Base-by-base conservation (phyloP, 2,329 filamentous ascomycete genomes). In the Trichoderma sp. region DNA sequence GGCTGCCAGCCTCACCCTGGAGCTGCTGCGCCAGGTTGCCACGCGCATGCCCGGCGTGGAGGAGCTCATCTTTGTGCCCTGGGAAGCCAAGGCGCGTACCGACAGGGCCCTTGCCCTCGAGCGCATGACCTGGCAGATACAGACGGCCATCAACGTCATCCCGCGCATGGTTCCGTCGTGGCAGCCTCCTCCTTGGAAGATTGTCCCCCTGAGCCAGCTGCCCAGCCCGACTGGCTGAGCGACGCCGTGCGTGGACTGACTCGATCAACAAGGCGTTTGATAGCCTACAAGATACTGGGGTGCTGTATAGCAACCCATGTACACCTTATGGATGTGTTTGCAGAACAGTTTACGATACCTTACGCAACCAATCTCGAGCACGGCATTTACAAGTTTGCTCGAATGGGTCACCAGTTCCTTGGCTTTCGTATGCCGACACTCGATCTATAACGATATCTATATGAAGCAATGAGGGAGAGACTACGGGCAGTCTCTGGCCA, bases 41-140 rank as follows among this genome's bases (percentile, higher is more conserved):
- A 62, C 67, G 5, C 76, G 77, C 19, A 76, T 83, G 72, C 77
- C 77, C 1, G 70, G 68, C 0, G 71, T 83, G 6, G 71, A 78
- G 63, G 78, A 79, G 67, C 73, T 83, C 50, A 73, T 80, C 47
- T 79, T 83, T 63, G 77, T 83, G 47, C 79, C 79, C 24, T 73
- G 75, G 21, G 75, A 77, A 39, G 74, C 77, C 47, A 76, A 78
- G 52, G 65, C 71, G 24, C 69, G 67, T 15, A 71, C 76, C 34
- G 69, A 75, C 14, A 71, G 76, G 47, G 72, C 74, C 7, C 67
- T 68, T 34, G 71, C 72, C 4, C 72, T 75, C 52, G 72, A 74
- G 58, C 72, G 76, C 41, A 75, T 82, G 68, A 72, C 72, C 24
- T 70, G 72, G 44, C 78, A 79, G 66, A 73, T 81, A 21, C 64